phyloP scores from a whole-genome alignment of 2,329 filamentous ascomycete species.

The Penicillium janthinellum region DNA sequence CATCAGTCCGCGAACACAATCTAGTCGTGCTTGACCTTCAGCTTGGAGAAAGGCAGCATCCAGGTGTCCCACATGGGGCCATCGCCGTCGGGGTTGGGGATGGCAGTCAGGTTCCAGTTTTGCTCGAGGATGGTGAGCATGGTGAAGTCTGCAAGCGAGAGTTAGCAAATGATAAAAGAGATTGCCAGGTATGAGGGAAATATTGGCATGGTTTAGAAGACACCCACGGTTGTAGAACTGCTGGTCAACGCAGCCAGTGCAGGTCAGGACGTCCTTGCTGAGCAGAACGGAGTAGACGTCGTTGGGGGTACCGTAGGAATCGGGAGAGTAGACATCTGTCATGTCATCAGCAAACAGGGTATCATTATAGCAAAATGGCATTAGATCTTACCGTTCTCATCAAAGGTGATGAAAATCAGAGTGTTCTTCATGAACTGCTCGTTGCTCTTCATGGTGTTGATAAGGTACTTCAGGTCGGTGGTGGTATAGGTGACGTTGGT shows the following conservation, averaged over 20 bases:
- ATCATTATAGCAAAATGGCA: neutral
- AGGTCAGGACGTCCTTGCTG: conserved; percentile 13
- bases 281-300: conserved; percentile 12
- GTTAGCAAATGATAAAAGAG: neutral
- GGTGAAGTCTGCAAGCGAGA: neutral
- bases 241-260: conserved; percentile 16
- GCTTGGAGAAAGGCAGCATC: conserved; percentile 5
- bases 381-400: conserved; percentile 6
- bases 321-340: neutral
- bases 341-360: neutral
- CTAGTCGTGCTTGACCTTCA: conserved; percentile 2
- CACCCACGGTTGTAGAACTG: conserved; percentile 18
- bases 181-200: neutral
- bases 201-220: neutral
- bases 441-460: conserved; percentile 16
- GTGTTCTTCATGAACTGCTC: conserved; percentile 20
- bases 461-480: neutral
- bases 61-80: conserved; percentile 6
- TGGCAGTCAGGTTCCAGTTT: neutral
- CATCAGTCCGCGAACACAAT: neutral
- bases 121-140: conserved; percentile 1
- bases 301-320: conserved; percentile 14
- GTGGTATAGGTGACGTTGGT: conserved; percentile 11
- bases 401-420: conserved; percentile 18
- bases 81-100: conserved; percentile 1